Base-by-base conservation (phyloP, 306 rosid genomes). In the Pachyrhizus erosus region DNA sequence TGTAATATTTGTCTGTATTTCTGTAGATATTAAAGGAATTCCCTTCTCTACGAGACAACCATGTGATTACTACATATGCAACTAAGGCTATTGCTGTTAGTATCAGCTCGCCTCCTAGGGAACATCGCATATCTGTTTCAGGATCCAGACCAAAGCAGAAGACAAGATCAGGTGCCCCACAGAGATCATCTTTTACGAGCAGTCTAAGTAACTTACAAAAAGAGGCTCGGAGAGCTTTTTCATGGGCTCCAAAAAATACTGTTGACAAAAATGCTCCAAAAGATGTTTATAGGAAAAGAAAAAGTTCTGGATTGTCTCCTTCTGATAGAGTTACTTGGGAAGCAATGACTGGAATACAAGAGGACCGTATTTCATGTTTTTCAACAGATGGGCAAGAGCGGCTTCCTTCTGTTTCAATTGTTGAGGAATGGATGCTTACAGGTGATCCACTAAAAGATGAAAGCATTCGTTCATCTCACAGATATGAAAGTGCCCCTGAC, bases 241-340 rank as follows among this genome's bases (percentile, higher is more conserved):
- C 99, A 61, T 95, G 99, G 99, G 94, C 96, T 82, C 97, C 98
- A 17, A 89, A 89, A 84, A 93, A 89, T 83, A 69, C 88, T 1
- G 96, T 87, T 66, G 99, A 93, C 54, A 91, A 86, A 89, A 78
- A 89, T 72, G 84, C 94, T 78, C 93, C 97, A 34, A 94, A 94
- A 89, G 98, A 95, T 85, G 88, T 64, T 70, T 91, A 93, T 84
- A 86, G 98, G 88, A 95, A 95, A 89, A 93, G 99, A 88, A 93
- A 95, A 85, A 95, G 91, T 87, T 93, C 99, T 80, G 99, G 99
- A 73, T 86, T 95, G 81, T 79, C 97, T 46, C 90, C 93, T 52
- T 95, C 99, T 65, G 99, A 95, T 69, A 91, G 92, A 89, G 97
- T 90, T 84, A 88, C 98, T 75, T 95, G 99, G 99, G 99, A 95